Base-by-base conservation (phyloP, 1,284 basidiomycete genomes). In the Ustilago xerochloae region DNA sequence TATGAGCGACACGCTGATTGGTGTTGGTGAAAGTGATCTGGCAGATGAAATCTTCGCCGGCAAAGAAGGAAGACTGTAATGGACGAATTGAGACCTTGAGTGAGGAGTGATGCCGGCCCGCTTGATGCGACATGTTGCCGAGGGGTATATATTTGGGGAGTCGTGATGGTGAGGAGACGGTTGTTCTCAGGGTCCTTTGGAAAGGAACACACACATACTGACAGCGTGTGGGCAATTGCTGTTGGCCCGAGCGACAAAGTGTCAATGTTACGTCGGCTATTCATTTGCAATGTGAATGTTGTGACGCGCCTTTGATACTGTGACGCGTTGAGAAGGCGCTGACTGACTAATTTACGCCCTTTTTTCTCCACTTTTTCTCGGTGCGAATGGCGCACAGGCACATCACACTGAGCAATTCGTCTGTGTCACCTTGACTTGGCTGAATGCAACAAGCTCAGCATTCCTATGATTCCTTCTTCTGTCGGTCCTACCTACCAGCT, bases 21-120 rank as follows among this genome's bases (percentile, higher is more conserved):
- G 90, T 91, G 84, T 96, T 97, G 46, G 91, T 91, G 85, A 97
- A 93, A 0, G 92, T 91, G 80, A 97, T 90, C 5, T 89, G 91
- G 16, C 93, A 92, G 6, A 90, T 87, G 85, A 96, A 93, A 0
- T 89, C 87, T 84, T 97, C 94, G 65, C 94, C 94, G 1, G 94
- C 93, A 84, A 95, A 97, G 86, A 92, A 97, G 0, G 93, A 92
- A 0, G 93, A 92, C 71, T 94, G 91, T 0, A 91, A 88, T 3
- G 94, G 94, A 0, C 85, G 90, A 50, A 88, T 86, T 0, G 85
- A 85, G 29, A 88, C 85, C 60, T 85, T 83, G 47, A 88, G 58
- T 20, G 74, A 54, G 20, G 75, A 77, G 30, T 16, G 52, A 30
- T 67, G 64, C 3, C 35, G 53, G 4, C 16, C 18, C 13, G 28